These are phyloP conservation scores for Sporisorium scitamineum DNA, from an alignment of 1,284 basidiomycete species.

Conservation along the genomic window DNA sequence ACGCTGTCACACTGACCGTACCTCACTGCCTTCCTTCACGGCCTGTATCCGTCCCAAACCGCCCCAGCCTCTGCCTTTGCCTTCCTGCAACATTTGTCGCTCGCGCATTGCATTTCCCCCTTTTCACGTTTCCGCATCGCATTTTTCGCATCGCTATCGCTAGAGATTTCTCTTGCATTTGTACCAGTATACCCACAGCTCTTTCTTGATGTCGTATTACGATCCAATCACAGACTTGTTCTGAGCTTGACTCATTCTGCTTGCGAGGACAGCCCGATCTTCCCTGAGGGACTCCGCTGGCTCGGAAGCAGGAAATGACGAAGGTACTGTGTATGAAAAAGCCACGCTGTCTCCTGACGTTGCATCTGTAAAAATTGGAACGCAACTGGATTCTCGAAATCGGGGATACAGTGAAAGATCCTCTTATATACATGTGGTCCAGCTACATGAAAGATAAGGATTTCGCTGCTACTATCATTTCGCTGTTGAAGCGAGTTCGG, in stretches of 20 bases:
- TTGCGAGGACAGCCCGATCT: too few relatives aligned
- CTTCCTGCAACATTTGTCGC: neutral
- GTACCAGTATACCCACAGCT: slow-evolving; percentile 3
- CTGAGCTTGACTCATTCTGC: neutral
- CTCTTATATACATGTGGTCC: too few relatives aligned
- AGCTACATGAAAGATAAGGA: too few relatives aligned
- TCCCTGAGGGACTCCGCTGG: too few relatives aligned
- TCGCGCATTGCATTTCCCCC: neutral
- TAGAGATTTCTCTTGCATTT: slow-evolving; percentile 5
- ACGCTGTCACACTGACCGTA: slow-evolving; percentile 8
- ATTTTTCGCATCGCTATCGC: neutral
- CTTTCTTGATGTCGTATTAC: neutral
- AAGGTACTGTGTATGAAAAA: too few relatives aligned
- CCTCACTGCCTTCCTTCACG: neutral
- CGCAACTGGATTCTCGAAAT: too few relatives aligned
- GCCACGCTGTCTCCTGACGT: neutral
- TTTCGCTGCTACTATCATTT: too few relatives aligned
- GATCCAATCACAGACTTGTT: neutral
- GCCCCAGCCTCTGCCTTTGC: neutral
- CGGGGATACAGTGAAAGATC: too few relatives aligned
- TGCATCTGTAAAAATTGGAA: too few relatives aligned
- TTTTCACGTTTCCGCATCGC: neutral
- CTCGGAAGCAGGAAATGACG: too few relatives aligned
- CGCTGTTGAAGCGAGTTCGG: too few relatives aligned
- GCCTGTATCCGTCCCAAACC: neutral